Evolutionary conservation across 2,329 filamentous ascomycete species (phyloP), one percentile per base, ranked within the genome.

Genomic region (Trichophyton rubrum): DNA sequence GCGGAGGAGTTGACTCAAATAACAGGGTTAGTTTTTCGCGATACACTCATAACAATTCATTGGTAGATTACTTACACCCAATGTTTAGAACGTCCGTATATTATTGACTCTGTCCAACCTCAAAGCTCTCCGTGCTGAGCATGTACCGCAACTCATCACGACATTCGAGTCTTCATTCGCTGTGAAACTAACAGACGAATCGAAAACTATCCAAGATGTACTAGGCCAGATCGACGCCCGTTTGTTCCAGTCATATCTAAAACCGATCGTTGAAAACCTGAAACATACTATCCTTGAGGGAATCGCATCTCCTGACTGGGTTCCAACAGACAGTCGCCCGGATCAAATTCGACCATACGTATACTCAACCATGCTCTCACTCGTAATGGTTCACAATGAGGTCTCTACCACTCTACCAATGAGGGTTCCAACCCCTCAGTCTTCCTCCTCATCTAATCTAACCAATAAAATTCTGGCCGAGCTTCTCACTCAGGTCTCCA

Each of bases 161-260:
- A 88, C 93, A 69, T 99, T 97, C 69, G 93, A 99, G 71, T 90
- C 89, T 57, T 84, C 89, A 60, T 99, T 99, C 74, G 90, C 89
- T 1, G 89, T 97, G 64, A 95, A 95, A 70, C 82, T 99, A 62
- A 95, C 90, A 1, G 92, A 96, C 64, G 93, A 99, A 74, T 87
- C 86, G 60, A 92, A 92, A 72, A 93, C 89, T 0, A 92, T 99
- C 69, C 86, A 87, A 60, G 90, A 97, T 68, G 90, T 95, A 2
- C 85, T 97, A 11, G 82, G 83, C 15, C 90, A 97, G 71, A 96
- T 99, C 65, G 91, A 97, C 69, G 82, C 86, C 11, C 86, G 89
- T 4, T 85, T 99, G 40, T 99, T 99, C 80, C 84, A 90, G 68
- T 90, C 90, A 1, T 99, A 96, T 75, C 95, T 90, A 13, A 85